phyloP scores from a whole-genome alignment of 139 green algal species.

The Chlorella sp. region DNA sequence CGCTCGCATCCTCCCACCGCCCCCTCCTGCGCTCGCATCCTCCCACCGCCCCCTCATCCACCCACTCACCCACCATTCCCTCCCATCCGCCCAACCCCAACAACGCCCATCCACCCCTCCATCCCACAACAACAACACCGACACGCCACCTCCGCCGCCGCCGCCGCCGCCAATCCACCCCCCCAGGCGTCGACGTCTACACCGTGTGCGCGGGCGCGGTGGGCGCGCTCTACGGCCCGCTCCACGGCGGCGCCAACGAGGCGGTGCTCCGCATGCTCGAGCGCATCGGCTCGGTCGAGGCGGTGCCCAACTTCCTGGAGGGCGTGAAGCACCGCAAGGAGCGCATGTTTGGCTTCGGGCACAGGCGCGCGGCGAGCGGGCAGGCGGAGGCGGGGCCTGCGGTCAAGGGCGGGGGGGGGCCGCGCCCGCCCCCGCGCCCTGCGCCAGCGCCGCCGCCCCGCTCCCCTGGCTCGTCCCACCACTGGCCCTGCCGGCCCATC shows the following conservation, averaged over 20 bases:
- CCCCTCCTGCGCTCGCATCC: too few relatives aligned
- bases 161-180: too few relatives aligned
- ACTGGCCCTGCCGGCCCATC: background rate
- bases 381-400: background rate
- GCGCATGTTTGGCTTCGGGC: conserved; percentile 96
- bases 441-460: background rate
- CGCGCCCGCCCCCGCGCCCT: background rate
- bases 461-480: background rate
- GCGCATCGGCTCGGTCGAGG: conserved; percentile 86
- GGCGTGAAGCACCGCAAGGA: conserved; percentile 75
- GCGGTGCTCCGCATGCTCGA: conserved; percentile 95
- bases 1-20: too few relatives aligned
- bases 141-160: too few relatives aligned
- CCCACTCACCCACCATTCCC: background rate
- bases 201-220: conserved; percentile 75
- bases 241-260: conserved; percentile 98
- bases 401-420: background rate
- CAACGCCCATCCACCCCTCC: background rate
- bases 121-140: background rate
- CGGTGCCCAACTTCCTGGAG: conserved; percentile 79
- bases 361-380: conserved; percentile 52
- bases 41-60: too few relatives aligned
- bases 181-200: conserved; percentile 95
- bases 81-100: background rate
- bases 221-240: conserved; percentile 96